Conservation (phyloP, 192 early-diverging fungal genomes). For the Jimgerdemannia lactiflua region DNA sequence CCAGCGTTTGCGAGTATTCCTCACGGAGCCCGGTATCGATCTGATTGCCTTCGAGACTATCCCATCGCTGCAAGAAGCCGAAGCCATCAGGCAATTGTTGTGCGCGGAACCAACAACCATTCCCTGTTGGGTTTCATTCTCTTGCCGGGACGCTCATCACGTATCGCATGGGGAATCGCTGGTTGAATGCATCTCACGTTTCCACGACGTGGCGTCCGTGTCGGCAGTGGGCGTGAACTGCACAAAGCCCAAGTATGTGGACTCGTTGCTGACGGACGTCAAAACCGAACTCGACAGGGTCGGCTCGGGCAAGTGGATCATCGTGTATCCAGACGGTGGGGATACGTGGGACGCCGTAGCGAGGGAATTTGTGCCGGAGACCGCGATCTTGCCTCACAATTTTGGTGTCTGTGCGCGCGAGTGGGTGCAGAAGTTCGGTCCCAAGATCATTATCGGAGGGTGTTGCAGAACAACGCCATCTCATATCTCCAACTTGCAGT, state of each 20-base stretch:
- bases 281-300: constrained; percentile 7
- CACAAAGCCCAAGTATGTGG: constrained; percentile 40
- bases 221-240: constrained; percentile 67
- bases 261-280: constrained; percentile 8
- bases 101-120: constrained; percentile 15
- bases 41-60: constrained; percentile 70
- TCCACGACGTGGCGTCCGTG: constrained; percentile 27
- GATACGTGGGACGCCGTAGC: constrained; percentile 34
- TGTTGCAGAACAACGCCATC: constrained; percentile 57
- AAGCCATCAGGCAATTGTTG: constrained; percentile 45
- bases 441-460: constrained; percentile 48
- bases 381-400: constrained; percentile 9
- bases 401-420: constrained; percentile 31
- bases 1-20: constrained; percentile 27
- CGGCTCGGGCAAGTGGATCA: constrained; percentile 24
- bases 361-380: constrained; percentile 25
- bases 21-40: constrained; percentile 35
- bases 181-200: constrained; percentile 27
- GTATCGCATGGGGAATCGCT: constrained; percentile 53
- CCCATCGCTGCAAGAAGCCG: constrained; percentile 53
- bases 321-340: constrained; percentile 57
- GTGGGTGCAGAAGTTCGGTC: constrained; percentile 37
- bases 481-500: constrained; percentile 29
- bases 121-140: constrained; percentile 62
- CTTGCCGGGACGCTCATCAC: constrained; percentile 25